A percentile compares a stretch with the other conserved stretches of the same genome.
Evolutionary conservation across 2,329 filamentous ascomycete species (phyloP).

Genomic region (Myrmaecium sp.): DNA sequence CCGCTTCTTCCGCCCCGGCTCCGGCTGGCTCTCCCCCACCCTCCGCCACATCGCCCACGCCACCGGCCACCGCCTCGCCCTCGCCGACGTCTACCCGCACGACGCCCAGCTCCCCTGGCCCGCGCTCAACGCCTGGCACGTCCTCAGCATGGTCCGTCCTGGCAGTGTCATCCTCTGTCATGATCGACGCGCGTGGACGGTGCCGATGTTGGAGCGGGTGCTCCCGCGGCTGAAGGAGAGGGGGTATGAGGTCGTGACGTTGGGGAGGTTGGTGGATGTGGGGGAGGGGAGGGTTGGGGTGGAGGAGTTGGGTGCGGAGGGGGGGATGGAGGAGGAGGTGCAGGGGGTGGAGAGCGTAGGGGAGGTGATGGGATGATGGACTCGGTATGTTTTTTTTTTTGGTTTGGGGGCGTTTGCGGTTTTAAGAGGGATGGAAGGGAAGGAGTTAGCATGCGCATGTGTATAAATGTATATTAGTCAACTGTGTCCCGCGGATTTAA

Average conservation of each 20-base stretch:
- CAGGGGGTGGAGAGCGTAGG: background rate
- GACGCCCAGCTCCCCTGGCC: slow-evolving; percentile 67
- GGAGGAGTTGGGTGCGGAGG: no score
- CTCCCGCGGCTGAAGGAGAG: slow-evolving; percentile 51
- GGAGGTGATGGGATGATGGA: background rate
- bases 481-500: no score
- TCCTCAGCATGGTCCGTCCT: slow-evolving; percentile 61
- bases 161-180: slow-evolving; percentile 76
- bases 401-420: background rate
- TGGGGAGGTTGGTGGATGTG: slow-evolving; percentile 46
- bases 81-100: slow-evolving; percentile 78
- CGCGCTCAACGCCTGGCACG: slow-evolving; percentile 56
- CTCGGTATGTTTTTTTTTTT: background rate
- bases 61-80: slow-evolving; percentile 54
- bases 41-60: slow-evolving; percentile 46
- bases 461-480: no score
- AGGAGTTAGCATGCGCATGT: no score
- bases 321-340: no score
- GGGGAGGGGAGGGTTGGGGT: slow-evolving; percentile 3
- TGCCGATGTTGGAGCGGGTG: slow-evolving; percentile 57
- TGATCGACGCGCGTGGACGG: slow-evolving; percentile 68
- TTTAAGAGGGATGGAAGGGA: no score
- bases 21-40: slow-evolving; percentile 58
- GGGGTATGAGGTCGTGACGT: slow-evolving; percentile 55
- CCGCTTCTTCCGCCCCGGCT: slow-evolving; percentile 68